These are phyloP conservation scores for Rhodotorula sp. DNA, from an alignment of 1,284 basidiomycete species.

Conservation along the genomic window DNA sequence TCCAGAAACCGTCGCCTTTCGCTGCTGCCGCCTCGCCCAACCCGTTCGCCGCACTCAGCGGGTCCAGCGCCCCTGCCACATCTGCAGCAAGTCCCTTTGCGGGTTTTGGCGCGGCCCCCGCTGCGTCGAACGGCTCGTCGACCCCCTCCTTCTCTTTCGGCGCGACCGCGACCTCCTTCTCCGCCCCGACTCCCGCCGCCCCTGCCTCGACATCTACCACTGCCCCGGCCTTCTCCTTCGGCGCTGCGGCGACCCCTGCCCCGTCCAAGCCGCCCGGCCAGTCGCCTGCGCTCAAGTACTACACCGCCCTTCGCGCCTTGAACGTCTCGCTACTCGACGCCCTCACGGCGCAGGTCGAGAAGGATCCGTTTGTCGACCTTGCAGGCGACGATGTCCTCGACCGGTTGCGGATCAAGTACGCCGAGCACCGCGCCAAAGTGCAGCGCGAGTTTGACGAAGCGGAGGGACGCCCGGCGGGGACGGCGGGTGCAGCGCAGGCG, in stretches of 20 bases:
- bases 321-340: slow-evolving; percentile 71
- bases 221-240: not conserved
- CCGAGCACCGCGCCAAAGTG: slow-evolving; percentile 60
- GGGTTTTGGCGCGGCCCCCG: not conserved
- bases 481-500: not conserved
- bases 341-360: slow-evolving; percentile 64
- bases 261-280: slow-evolving; percentile 38
- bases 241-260: slow-evolving; percentile 14
- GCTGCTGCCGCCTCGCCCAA: slow-evolving; percentile 17
- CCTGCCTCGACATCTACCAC: not conserved
- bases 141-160: slow-evolving; percentile 15
- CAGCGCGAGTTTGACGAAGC: slow-evolving; percentile 53
- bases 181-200: slow-evolving; percentile 25
- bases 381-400: slow-evolving; percentile 47
- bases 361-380: slow-evolving; percentile 76
- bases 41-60: slow-evolving; percentile 24
- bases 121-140: not conserved
- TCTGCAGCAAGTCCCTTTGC: slow-evolving; percentile 35
- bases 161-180: slow-evolving; percentile 6
- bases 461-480: not conserved
- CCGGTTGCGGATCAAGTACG: slow-evolving; percentile 66
- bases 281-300: slow-evolving; percentile 59
- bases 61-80: slow-evolving; percentile 22
- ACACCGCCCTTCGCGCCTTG: slow-evolving; percentile 73
- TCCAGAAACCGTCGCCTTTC: slow-evolving; percentile 27